Conservation (phyloP, 306 rosid genomes). For the Cucumis sativus region Cucumber_9930_V3 NC_026657.2:27221001-27221500, state of each 20-base stretch:
- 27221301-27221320: slow-evolving; percentile 66
- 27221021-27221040: slow-evolving; percentile 11
- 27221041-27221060: slow-evolving; percentile 99
- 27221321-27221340: slow-evolving; percentile 99
- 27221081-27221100: slow-evolving; percentile 47
- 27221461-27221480: not conserved
- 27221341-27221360: slow-evolving; percentile 50
- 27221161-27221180: slow-evolving; percentile 80
- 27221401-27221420: not conserved
- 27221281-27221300: slow-evolving; percentile 87
- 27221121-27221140: slow-evolving; percentile 44
- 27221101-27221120: slow-evolving; percentile 50
- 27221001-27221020: not conserved
- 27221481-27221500: not conserved
- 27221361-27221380: not conserved
- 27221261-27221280: slow-evolving; percentile 90
- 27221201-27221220: slow-evolving; percentile 88
- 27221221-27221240: slow-evolving; percentile 74
- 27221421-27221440: not conserved
- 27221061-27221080: slow-evolving; percentile 47
- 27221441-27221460: not conserved
- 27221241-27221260: slow-evolving; percentile 65
- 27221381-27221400: not conserved
- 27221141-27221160: slow-evolving; percentile 50
- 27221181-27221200: slow-evolving; percentile 45